phyloP scores from a whole-genome alignment of 2,329 filamentous ascomycete species.

The Nothophoma quercina region DNA sequence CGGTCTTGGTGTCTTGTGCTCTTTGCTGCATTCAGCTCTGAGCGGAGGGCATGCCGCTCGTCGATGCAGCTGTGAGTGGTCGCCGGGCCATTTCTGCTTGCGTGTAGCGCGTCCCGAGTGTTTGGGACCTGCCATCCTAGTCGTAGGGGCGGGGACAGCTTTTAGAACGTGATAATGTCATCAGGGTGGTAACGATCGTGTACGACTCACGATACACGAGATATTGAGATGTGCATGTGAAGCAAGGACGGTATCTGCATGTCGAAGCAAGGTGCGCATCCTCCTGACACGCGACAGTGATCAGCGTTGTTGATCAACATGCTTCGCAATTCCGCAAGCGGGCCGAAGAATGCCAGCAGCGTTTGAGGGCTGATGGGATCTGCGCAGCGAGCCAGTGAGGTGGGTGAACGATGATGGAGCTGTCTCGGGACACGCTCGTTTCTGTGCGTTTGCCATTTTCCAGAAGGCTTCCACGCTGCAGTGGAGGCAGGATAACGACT shows the following conservation, averaged over 20 bases:
- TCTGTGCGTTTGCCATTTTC: slow-evolving; percentile 9
- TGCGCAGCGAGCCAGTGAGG: slow-evolving; percentile 14
- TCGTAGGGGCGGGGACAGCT: neutral
- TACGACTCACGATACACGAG: neutral
- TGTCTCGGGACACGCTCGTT: slow-evolving; percentile 5
- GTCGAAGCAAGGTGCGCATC: slow-evolving; percentile 9
- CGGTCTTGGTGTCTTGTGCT: neutral
- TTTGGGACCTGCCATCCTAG: slow-evolving; percentile 26
- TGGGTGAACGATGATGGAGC: slow-evolving; percentile 5
- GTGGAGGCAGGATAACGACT: slow-evolving; percentile 26
- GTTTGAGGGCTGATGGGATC: slow-evolving; percentile 3
- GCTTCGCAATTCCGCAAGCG: slow-evolving; percentile 16
- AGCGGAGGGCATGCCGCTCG: slow-evolving; percentile 1
- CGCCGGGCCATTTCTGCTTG: slow-evolving; percentile 22
- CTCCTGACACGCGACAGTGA: slow-evolving; percentile 8
- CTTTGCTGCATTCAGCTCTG: neutral
- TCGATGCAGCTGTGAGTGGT: slow-evolving; percentile 14
- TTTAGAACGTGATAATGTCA: slow-evolving; percentile 9
- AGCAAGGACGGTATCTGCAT: slow-evolving; percentile 5
- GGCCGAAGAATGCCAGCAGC: slow-evolving; percentile 10
- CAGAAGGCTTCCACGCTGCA: slow-evolving; percentile 15
- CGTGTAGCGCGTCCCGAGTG: slow-evolving; percentile 23
- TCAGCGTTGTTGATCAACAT: slow-evolving; percentile 12
- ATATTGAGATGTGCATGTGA: neutral
- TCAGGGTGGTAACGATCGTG: no score